Base-by-base conservation (phyloP, 2,329 filamentous ascomycete genomes). In the Xylaria polymorpha region DNA sequence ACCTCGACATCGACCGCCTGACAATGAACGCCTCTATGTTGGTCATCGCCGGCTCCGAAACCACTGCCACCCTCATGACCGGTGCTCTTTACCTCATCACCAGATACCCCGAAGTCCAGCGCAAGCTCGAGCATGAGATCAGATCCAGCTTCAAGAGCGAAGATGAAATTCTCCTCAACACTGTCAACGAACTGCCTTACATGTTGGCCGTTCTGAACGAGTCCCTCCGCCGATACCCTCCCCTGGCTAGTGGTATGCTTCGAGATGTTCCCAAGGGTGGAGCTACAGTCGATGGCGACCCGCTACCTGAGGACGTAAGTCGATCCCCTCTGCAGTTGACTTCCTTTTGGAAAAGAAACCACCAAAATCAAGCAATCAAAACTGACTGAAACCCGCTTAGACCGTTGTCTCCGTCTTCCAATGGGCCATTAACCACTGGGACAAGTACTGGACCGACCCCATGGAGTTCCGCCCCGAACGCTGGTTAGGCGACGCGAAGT, bases 21-120 rank as follows among this genome's bases (percentile, higher is more conserved):
- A 65, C 65, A 2, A 64, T 59, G 43, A 79, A 78, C 61, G 72
- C 75, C 5, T 72, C 62, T n/a, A 71, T 79, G 12, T 72, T 82
- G 3, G 77, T 86, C 37, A 76, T 83, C 15, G 85, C 84, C 6
- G 85, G 85, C 4, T 83, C 82, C 3, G 85, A 87, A 72, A 87
- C 85, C 5, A 86, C 84, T 0, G 83, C 85, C 0, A 85, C 84
- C 0, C 76, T 83, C 2, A 77, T 86, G 18, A 76, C 79, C 69
- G 74, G 83, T 71, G 72, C 78, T 69, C 71, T 77, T 0, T 86
- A 80, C 67, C 74, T 83, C 4, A 75, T 86, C 9, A 73, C 83
- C 2, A 78, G 75, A 4, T 77, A 84, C 64, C 80, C 79, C 0
- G 68, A 77, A 2, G 71, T 72, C 15, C 72, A 81, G 15, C 56